Conservation (phyloP, 805 yeast species). For the fission yeast (Schizosaccharomyces pombe) region DNA sequence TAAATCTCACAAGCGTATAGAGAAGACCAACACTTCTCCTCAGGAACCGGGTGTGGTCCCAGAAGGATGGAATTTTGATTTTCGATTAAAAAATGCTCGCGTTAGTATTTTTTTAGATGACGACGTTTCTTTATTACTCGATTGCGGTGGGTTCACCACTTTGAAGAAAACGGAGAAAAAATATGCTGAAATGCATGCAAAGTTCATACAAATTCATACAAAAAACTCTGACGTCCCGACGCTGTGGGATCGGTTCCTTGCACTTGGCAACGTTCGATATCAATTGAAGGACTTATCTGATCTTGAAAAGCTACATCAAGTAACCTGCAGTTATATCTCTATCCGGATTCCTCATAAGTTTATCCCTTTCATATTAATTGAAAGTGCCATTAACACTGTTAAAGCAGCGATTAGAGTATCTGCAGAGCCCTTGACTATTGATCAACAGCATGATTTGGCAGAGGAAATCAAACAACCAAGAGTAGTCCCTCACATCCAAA, state of each 20-base stretch:
- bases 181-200: neutral
- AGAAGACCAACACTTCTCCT: neutral
- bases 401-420: constrained; percentile 24
- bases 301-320: neutral
- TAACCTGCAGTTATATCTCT: constrained; percentile 15
- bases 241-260: neutral
- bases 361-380: constrained; percentile 55
- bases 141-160: neutral
- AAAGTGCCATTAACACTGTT: constrained; percentile 41
- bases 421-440: constrained; percentile 21
- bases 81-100: neutral
- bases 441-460: neutral
- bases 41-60: too few relatives aligned
- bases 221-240: neutral
- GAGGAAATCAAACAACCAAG: constrained; percentile 13
- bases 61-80: neutral
- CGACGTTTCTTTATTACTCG: neutral
- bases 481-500: constrained; percentile 23
- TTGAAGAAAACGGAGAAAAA: neutral
- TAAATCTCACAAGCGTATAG: neutral
- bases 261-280: neutral
- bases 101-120: neutral
- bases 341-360: constrained; percentile 44
- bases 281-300: neutral
- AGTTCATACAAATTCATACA: neutral